Evolutionary conservation across 805 yeast species (phyloP), one percentile per base, ranked within the genome.

Genomic region (Aciculoconidium aculeatum): DNA sequence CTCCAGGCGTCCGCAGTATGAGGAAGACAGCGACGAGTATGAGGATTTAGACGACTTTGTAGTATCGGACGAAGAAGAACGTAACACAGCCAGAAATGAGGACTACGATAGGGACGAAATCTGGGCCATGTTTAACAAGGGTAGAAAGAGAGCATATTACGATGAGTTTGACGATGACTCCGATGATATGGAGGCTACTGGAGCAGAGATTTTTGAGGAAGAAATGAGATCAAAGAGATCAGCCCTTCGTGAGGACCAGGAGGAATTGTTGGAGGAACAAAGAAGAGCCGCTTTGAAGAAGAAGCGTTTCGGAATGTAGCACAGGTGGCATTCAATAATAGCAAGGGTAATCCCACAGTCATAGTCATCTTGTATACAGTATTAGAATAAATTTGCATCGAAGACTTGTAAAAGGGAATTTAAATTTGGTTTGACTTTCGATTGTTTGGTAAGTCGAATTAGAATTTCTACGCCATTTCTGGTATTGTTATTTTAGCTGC

Each of bases 161-260:
- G 50, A 61, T 15, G 55, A 57, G 20, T 61, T 66, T 29, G 65
- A 67, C 30, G 75, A 71, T 32, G 68, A 71, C 36, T 53, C 59
- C 6, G 77, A 70, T 34, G 86, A 84, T 45, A 90, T 92, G 96
- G 97, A 90, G 50, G 96, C 96, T 3, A 80, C 92, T 1, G 96
- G 96, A 15, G 78, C 78, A 15, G 96, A 90, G 39, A 75, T 92
- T 14, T 59, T 86, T 23, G 83, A 75, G 33, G 98, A 90, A 47
- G 98, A 90, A 55, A 72, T 63, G 37, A 47, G 71, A 18, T 80
- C 95, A 8, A 64, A 76, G 20, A 67, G 68, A 28, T 70, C 67
- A 31, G 98, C 94, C 0, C 69, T 72, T 41, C 39, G 67, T 21
- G 98, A 92, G 49, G 98, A 90, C 47, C 60, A 66, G 27, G 60